Percentiles rank a stretch among this genome's conserved stretches.
These are phyloP conservation scores for Trichoderma sp. DNA, from an alignment of 2,329 filamentous ascomycete species.

Conservation along the genomic window DNA sequence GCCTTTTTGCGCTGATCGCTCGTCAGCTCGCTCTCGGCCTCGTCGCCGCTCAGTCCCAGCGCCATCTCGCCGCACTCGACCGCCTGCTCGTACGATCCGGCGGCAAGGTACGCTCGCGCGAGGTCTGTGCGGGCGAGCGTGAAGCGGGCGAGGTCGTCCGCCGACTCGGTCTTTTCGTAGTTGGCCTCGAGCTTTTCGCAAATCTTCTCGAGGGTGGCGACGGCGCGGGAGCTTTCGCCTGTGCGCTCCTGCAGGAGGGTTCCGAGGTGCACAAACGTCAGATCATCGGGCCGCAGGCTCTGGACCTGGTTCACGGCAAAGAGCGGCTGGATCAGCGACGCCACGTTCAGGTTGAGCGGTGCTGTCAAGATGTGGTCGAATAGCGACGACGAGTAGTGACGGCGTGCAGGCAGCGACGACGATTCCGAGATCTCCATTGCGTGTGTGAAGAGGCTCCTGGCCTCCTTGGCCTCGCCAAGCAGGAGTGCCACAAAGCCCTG, in stretches of 20 bases:
- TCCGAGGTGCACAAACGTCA: constrained; percentile 74
- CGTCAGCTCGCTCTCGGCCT: constrained; percentile 66
- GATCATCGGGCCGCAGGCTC: constrained; percentile 68
- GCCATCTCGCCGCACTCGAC: constrained; percentile 80
- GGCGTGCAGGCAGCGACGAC: constrained; percentile 70
- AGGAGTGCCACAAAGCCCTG: constrained; percentile 84
- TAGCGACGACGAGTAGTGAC: constrained; percentile 75
- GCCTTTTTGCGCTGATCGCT: constrained; percentile 67
- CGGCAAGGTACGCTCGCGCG: constrained; percentile 77
- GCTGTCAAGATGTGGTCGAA: constrained; percentile 78
- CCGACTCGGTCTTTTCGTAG: constrained; percentile 82
- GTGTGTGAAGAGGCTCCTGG: constrained; percentile 84
- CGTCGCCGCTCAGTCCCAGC: constrained; percentile 74
- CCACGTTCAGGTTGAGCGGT: constrained; percentile 53
- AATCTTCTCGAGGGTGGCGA: constrained; percentile 64
- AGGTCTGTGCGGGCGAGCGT: constrained; percentile 85
- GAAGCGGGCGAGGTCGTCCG: constrained; percentile 71
- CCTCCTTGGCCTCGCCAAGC: constrained; percentile 73
- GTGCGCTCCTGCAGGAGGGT: constrained; percentile 82
- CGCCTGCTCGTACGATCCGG: constrained; percentile 65
- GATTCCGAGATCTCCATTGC: constrained; percentile 90
- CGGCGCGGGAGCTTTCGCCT: constrained; percentile 66
- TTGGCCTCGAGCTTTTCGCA: constrained; percentile 73
- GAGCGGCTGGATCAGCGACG: constrained; percentile 77
- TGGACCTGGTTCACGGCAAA: constrained; percentile 85